These are phyloP conservation scores for Papilionanthe hybrid DNA, from an alignment of 116 monocot genomes.

Conservation along the genomic window DNA sequence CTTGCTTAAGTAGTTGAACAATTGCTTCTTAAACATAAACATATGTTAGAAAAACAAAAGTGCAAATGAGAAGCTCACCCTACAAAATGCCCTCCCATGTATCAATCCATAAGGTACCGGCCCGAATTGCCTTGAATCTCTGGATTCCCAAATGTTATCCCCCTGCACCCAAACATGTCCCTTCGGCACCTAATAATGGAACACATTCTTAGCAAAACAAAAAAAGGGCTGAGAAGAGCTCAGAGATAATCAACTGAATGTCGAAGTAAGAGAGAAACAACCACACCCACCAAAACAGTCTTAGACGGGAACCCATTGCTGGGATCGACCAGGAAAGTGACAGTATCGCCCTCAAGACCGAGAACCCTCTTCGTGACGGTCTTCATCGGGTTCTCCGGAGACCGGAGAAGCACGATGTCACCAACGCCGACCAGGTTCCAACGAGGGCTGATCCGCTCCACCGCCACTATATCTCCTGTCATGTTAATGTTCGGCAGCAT, in stretches of 20 bases:
- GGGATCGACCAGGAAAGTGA: conserved; percentile 50
- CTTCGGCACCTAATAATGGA: conserved; percentile 59
- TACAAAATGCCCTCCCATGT: conserved; percentile 60
- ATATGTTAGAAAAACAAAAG: neutral
- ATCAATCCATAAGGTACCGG: conserved; percentile 70
- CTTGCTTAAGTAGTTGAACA: neutral
- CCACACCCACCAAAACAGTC: conserved; percentile 47
- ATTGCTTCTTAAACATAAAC: too few relatives aligned
- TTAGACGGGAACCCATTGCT: conserved; percentile 16
- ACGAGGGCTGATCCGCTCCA: conserved; percentile 45
- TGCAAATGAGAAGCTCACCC: conserved; percentile 36
- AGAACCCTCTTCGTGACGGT: conserved; percentile 59
- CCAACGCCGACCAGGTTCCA: conserved; percentile 37
- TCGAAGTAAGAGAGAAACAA: neutral
- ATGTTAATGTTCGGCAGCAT: conserved; percentile 81
- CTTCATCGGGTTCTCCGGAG: conserved; percentile 75
- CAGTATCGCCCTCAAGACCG: conserved; percentile 68
- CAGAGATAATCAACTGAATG: neutral
- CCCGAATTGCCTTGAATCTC: conserved; percentile 82
- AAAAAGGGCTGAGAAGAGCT: neutral
- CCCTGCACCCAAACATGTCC: conserved; percentile 93
- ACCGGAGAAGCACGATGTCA: conserved; percentile 56
- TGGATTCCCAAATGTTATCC: conserved; percentile 71
- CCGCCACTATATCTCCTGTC: conserved; percentile 66
- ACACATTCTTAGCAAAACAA: neutral